Evolutionary conservation across 345 rosid species (phyloP), one percentile per base, ranked within the genome.

Genomic region (Gossypium turneri): DNA sequence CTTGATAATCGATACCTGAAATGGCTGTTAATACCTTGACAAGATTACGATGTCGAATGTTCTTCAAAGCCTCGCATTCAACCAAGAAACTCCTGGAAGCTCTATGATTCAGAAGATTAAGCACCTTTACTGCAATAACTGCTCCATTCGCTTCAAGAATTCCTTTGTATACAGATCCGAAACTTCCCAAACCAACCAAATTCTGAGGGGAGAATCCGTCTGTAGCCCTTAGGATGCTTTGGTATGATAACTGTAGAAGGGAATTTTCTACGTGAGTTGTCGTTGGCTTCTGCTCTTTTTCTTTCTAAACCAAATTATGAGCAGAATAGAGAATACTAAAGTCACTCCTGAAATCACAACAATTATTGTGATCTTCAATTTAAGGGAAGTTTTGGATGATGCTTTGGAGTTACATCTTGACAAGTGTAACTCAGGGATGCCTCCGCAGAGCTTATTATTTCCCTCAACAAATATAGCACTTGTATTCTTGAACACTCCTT

Each of bases 1-100:
- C 75, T 3, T 72, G 61, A 8, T 17, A 44, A n/a, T 72, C 53
- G 9, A 72, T 16, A n/a, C 75, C 59, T 4, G 75, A 72, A 56
- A 44, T 34, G 0, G 15, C 72, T 29, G 34, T 29, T 29, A 85
- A 2, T 45, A 87, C 11, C 64, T 82, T 82, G 56, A 85, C 60
- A 13, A 89, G 88, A 74, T 89, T 85, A 9, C 87, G 70, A 59
- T 82, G 89, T 19, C 83, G 74, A 25, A 81, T 58, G 11, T 51
- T 82, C 57, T 64, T 25, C 16, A 88, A 53, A 0, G 86, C 77
- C 73, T 86, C 34, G 34, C 34, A 29, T 29, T 29, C 34, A 29
- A 3, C 34, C 34, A 29, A 3, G 34, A 29, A 29, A 29, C 34
- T 89, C 76, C 75, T 79, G 9, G 38, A 73, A 19, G 85, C 92